Evolutionary conservation across 2,329 filamentous ascomycete species (phyloP).

Genomic region (Fusarium hostae): DNA sequence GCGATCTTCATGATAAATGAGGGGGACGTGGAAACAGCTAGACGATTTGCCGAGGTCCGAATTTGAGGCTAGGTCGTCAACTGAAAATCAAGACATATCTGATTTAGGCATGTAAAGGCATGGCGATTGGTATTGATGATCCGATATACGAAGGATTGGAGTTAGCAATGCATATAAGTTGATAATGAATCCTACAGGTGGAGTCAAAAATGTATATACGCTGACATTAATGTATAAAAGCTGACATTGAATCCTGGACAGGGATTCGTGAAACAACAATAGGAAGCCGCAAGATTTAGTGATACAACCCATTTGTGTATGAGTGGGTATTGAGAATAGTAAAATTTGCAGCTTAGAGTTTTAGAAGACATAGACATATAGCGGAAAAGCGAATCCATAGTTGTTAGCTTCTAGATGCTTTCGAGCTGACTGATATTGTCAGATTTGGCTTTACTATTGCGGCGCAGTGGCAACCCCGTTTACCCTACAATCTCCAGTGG

Average conservation of each 20-base stretch:
- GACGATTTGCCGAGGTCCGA: not conserved
- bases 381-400: not conserved
- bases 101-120: not conserved
- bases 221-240: not conserved
- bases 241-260: fast-evolving
- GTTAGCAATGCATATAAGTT: not conserved
- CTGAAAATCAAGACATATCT: not conserved
- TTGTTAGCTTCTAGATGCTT: too few relatives aligned
- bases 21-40: constrained; percentile 4
- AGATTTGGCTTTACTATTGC: too few relatives aligned
- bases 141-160: not conserved
- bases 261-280: not conserved
- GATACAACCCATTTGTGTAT: fast-evolving
- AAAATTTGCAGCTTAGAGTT: fast-evolving
- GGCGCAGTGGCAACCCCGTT: too few relatives aligned
- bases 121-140: not conserved
- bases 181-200: not conserved
- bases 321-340: fast-evolving
- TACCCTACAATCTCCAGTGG: too few relatives aligned
- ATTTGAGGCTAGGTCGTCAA: not conserved
- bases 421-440: too few relatives aligned
- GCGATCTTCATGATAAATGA: not conserved
- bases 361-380: fast-evolving
- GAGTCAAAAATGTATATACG: fast-evolving
- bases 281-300: fast-evolving